phyloP scores from a whole-genome alignment of 2,329 filamentous ascomycete species.

The Cladosporium austrohemisphaericum region DNA sequence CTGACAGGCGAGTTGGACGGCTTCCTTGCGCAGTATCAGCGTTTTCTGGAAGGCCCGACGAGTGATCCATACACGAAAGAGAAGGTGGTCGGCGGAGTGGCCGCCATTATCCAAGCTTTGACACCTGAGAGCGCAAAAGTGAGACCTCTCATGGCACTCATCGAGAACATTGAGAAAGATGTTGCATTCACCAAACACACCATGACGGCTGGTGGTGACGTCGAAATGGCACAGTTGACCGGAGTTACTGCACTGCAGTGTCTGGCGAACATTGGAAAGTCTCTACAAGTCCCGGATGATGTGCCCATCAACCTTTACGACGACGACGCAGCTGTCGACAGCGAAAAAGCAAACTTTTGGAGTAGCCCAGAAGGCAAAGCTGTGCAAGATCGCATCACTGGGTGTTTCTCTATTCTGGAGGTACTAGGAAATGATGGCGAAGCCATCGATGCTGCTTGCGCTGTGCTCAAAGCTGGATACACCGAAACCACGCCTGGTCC shows the following conservation, averaged over 20 bases:
- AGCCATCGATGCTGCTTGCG: slow-evolving; percentile 67
- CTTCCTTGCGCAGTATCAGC: slow-evolving; percentile 68
- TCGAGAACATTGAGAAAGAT: slow-evolving; percentile 41
- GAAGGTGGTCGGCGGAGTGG: slow-evolving; percentile 68
- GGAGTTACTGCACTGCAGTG: slow-evolving; percentile 60
- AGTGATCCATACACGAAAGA: slow-evolving; percentile 69
- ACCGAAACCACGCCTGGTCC: slow-evolving; percentile 70
- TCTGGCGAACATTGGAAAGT: slow-evolving; percentile 66
- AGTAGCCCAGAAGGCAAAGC: slow-evolving; percentile 42
- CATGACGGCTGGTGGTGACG: slow-evolving; percentile 32
- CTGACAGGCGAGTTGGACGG: slow-evolving; percentile 64
- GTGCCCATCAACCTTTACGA: slow-evolving; percentile 64
- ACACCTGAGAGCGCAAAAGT: slow-evolving; percentile 55
- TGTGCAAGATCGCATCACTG: slow-evolving; percentile 51
- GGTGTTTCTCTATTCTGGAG: slow-evolving; percentile 49
- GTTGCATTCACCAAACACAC: slow-evolving; percentile 41
- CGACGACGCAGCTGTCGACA: slow-evolving; percentile 34
- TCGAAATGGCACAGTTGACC: slow-evolving; percentile 41
- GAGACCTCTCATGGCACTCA: slow-evolving; percentile 53
- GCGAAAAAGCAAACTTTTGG: slow-evolving; percentile 45
- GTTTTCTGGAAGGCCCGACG: slow-evolving; percentile 56
- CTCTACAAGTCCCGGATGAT: slow-evolving; percentile 66
- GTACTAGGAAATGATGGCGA: slow-evolving; percentile 61
- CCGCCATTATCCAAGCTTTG: slow-evolving; percentile 71
- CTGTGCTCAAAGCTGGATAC: slow-evolving; percentile 69